Evolutionary conservation across 169 alveolate species (phyloP).

Genomic region (Plasmodium cynomolgi): DNA sequence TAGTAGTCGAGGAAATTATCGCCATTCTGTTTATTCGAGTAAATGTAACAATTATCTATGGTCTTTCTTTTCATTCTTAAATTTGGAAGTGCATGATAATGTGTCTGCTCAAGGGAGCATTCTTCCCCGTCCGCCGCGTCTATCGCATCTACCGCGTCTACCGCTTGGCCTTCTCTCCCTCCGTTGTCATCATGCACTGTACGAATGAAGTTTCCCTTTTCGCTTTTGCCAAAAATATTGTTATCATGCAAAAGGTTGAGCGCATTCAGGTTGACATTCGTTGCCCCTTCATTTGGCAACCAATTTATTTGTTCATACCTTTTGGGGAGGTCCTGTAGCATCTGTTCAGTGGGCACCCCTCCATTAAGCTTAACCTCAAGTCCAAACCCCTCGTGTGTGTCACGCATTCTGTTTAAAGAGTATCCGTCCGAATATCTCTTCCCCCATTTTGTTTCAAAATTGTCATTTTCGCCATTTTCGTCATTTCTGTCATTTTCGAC

Average conservation of each 20-base stretch:
- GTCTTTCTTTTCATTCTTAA: slow-evolving; percentile 16
- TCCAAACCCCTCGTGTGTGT: background rate
- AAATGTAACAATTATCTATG: slow-evolving; percentile 34
- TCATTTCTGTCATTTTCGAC: background rate
- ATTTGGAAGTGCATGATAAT: background rate
- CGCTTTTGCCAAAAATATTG: background rate
- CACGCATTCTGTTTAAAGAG: background rate
- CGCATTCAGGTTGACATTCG: background rate
- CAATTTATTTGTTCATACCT: background rate
- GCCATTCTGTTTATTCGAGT: background rate
- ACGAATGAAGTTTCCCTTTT: background rate
- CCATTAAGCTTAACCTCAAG: background rate
- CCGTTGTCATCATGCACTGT: background rate
- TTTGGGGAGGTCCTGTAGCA: background rate
- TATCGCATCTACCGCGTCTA: background rate
- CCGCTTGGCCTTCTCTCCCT: background rate
- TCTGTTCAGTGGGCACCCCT: background rate
- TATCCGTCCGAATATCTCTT: slow-evolving; percentile 18
- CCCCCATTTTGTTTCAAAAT: background rate
- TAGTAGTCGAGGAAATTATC: background rate
- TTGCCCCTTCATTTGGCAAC: background rate
- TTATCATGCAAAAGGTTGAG: background rate
- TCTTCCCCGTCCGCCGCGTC: background rate
- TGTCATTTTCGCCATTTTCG: background rate
- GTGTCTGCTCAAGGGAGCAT: background rate